Base-by-base conservation (phyloP, 2,329 filamentous ascomycete genomes). In the Colletotrichum coccodes region DNA sequence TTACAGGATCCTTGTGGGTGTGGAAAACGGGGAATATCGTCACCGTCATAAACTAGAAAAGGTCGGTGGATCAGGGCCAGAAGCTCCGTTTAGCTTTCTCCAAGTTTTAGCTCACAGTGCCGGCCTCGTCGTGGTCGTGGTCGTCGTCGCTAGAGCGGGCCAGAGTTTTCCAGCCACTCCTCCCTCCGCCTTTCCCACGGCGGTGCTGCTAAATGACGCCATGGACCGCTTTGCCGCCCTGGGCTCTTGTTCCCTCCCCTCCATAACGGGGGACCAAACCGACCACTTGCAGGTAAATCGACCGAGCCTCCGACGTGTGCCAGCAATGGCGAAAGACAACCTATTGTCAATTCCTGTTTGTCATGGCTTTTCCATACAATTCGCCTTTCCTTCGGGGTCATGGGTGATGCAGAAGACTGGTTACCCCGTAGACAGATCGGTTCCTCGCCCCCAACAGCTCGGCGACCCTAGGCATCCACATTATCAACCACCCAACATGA, bases 131-230 rank as follows among this genome's bases (percentile, higher is more conserved):
- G 21, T 21, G 9, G 61, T 40, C 44, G 40, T 47, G 21, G 44
- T 21, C 21, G 61, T 40, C 44, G 40, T 47, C 28, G 44, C 30
- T 46, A 38, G 57, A 47, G 56, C 30, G 34, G 52, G 46, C 64
- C 38, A 46, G 60, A 59, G 64, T 54, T 56, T 64, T 60, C 47
- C 11, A 50, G 65, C 54, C 40, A 46, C 54, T 64, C 49, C 49
- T 26, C n/a, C 40, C 16, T 32, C 30, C 23, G n/a, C 38, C 23
- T n/a, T 50, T 21, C 38, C 30, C 34, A 57, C 59, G 28, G 34
- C 42, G 11, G 34, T 30, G 32, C 14, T 36, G 65, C 54, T 54
- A 50, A n/a, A 69, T 69, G 66, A 69, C 66, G 66, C 66, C 66
- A 69, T 60, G 14, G 47, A 38, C 40, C 32, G 52, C 61, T 28